phyloP scores from a whole-genome alignment of 306 rosid species.

The Vigna mungo region DNA sequence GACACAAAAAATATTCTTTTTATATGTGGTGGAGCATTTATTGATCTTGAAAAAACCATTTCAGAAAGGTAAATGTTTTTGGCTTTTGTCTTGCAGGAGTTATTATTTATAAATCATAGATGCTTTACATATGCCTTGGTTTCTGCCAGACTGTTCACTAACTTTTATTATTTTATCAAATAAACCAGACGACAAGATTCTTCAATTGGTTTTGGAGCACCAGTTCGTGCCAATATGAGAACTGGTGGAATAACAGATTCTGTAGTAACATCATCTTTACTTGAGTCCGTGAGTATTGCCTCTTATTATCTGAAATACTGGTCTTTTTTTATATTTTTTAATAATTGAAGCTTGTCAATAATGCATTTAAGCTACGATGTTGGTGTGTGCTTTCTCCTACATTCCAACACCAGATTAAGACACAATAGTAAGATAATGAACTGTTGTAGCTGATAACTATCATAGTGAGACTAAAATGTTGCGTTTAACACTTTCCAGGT shows the following conservation, averaged over 20 bases:
- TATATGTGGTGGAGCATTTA: constrained; percentile 95
- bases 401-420: constrained; percentile 8
- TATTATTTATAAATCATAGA: constrained; percentile 1
- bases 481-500: constrained; percentile 64
- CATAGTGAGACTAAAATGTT: constrained; percentile 43
- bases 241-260: constrained; percentile 65
- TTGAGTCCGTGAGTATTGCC: constrained; percentile 72
- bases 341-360: constrained; percentile 22
- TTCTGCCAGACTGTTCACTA: background rate
- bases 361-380: background rate
- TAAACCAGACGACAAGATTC: constrained; percentile 92
- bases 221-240: constrained; percentile 97
- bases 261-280: constrained; percentile 81
- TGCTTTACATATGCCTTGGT: constrained; percentile 17
- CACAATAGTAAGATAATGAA: background rate
- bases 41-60: constrained; percentile 96
- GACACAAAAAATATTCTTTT: constrained; percentile 96
- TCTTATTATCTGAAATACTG: constrained; percentile 18
- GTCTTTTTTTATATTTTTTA: background rate
- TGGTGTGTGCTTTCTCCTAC: constrained; percentile 33
- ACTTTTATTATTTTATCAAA: constrained; percentile 35
- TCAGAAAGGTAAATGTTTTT: constrained; percentile 78
- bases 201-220: constrained; percentile 98
- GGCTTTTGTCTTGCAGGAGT: constrained; percentile 19
- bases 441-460: constrained; percentile 1